Base-by-base conservation (phyloP, 2,329 filamentous ascomycete species). In the Mycocentrospora acerina region DNA sequence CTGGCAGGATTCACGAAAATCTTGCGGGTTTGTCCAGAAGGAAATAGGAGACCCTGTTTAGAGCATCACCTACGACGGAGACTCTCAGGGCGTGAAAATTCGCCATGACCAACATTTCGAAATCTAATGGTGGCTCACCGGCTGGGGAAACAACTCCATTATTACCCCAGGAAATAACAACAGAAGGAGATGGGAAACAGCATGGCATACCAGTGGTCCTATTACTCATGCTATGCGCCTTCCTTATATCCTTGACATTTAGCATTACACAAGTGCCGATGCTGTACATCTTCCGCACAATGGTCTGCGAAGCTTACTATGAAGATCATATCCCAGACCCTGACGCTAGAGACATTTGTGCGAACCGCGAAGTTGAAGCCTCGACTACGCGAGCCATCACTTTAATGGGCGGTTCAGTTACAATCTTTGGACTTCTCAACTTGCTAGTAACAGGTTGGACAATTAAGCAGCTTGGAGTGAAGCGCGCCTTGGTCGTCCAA, bases 291-390 rank as follows among this genome's bases (percentile, higher is more conserved):
- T 86, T 88, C 52, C 81, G 82, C 40, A 59, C 85, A 2, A 87
- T 88, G 83, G 81, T 80, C 33, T 88, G 85, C 64, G 81, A 88
- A 37, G 75, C 78, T 35, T 88, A 81, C 60, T 88, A 87, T 64
- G 68, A 73, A 24, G 69, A 70, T 2, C 78, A 86, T 75, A 0
- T 78, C 69, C 33, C 42, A 22, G 37, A 51, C 66, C 8, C 74
- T 72, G 1, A 53, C 62, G 4, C 71, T 9, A 25, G 71, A 4
- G 77, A 82, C 42, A 72, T 78, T 12, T 88, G 85, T 56, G 73
- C 72, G 31, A 72, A 75, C 24, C 78, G 78, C 37, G 77, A 79
- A 46, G 83, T 88, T 42, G 77, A 83, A 31, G 80, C 83, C 1
- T 73, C 76, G 14, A 86, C 83, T 1, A 83, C 85, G 0, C 71